Evolutionary conservation across 2,329 filamentous ascomycete species (phyloP).

Genomic region (Blastomyces percursus): DNA sequence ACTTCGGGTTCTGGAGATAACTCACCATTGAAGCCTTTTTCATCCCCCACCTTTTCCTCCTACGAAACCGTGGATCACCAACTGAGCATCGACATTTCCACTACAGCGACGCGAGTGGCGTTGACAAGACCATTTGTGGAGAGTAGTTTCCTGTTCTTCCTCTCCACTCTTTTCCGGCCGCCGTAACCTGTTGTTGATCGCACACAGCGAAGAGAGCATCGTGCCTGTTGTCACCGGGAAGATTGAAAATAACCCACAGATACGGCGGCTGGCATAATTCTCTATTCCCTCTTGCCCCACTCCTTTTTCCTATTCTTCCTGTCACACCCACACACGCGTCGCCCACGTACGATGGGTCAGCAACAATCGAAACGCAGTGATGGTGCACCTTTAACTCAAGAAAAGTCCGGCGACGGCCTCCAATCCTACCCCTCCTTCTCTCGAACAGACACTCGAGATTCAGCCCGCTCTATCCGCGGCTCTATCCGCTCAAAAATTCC

Average conservation of each 20-base stretch:
- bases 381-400: constrained; percentile 36
- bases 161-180: constrained; percentile 15
- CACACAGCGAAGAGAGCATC: not conserved
- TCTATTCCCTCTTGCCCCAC: not conserved
- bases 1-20: constrained; percentile 14
- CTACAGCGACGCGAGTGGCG: constrained; percentile 12
- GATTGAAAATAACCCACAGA: not conserved
- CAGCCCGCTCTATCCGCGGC: constrained; percentile 71
- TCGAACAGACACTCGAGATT: constrained; percentile 87
- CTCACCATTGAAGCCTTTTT: constrained; percentile 6
- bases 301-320: not conserved
- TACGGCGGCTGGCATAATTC: not conserved
- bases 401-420: constrained; percentile 44
- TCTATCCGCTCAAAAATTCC: constrained; percentile 82
- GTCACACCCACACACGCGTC: not conserved
- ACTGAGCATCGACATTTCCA: constrained; percentile 7
- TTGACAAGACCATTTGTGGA: constrained; percentile 13
- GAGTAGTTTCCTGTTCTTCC: constrained; percentile 15
- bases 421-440: constrained; percentile 86
- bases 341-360: constrained; percentile 38
- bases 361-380: constrained; percentile 44
- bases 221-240: not conserved
- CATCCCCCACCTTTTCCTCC: constrained; percentile 6
- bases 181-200: constrained; percentile 10
- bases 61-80: constrained; percentile 13